Evolutionary conservation across 179 eudicot species (phyloP).

Genomic region (Heliamphora pulchella): DNA sequence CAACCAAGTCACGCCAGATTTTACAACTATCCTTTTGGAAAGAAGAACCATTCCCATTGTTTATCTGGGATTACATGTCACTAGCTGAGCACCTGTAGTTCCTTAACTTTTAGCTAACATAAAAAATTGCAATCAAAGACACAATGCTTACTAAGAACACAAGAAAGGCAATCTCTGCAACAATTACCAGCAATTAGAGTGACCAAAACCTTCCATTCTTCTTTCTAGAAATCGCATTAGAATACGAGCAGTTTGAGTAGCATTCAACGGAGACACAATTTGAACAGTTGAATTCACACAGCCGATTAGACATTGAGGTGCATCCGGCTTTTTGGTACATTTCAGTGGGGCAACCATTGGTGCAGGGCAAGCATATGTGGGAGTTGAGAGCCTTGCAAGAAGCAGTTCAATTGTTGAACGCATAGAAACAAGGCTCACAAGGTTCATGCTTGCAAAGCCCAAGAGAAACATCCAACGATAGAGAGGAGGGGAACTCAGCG

Average conservation of each 20-base stretch:
- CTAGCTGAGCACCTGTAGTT: conserved; percentile 58
- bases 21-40: conserved; percentile 38
- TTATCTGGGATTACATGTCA: conserved; percentile 29
- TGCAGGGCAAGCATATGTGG: conserved; percentile 69
- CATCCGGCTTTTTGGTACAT: conserved; percentile 48
- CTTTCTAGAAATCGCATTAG: conserved; percentile 14
- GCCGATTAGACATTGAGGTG: conserved; percentile 30
- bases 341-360: conserved; percentile 48
- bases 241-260: conserved; percentile 42
- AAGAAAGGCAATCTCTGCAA: conserved; percentile 62
- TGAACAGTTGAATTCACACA: conserved; percentile 62
- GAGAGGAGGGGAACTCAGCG: conserved; percentile 53
- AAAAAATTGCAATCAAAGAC: conserved; percentile 42
- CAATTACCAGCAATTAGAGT: conserved; percentile 53
- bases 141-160: conserved; percentile 50
- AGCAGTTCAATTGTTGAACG: conserved; percentile 39
- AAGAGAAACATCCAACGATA: conserved; percentile 66
- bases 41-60: conserved; percentile 26
- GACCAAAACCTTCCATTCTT: conserved; percentile 57
- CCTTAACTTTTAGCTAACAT: conserved; percentile 58
- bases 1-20: conserved; percentile 53
- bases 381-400: conserved; percentile 43
- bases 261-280: conserved; percentile 56
- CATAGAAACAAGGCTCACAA: conserved; percentile 48
- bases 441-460: conserved; percentile 49